Evolutionary conservation across 306 rosid species (phyloP), one percentile per base, ranked within the genome.

Genomic region (Quercus mongolica): DNA sequence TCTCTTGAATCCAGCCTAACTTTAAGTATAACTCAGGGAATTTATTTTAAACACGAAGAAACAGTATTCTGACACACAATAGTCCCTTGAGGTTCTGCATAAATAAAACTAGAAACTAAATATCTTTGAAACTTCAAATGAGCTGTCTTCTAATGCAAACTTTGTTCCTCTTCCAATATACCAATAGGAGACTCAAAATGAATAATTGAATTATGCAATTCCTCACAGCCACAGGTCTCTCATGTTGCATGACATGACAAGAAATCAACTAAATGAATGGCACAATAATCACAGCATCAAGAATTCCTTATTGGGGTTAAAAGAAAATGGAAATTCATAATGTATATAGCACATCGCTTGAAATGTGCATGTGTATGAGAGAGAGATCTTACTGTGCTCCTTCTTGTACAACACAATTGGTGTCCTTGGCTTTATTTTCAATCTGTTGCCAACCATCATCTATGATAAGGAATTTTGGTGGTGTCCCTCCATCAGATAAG

Each of bases 401-500:
- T 88, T 93, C 94, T 86, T 92, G 99, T 18, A 93, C 96, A 5
- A 80, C 88, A 77, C 83, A 79, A 69, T 79, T 82, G 18, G 74
- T 72, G 57, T 90, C 93, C 85, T 89, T 91, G 69, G 79, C 38
- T 81, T 89, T 91, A 71, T 71, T 85, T 81, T 96, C 99, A 82
- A 91, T 93, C 89, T 96, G 94, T 82, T 96, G 99, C 99, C 99
- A 96, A 28, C 99, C 99, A 85, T 96, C 99, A 70, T 96, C 99
- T 76, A 96, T 89, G 64, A 96, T 96, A 67, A 93, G 89, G 82
- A 96, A 93, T 79, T 90, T 81, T 11, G 99, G 91, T 26, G 99
- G 99, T 6, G 93, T 87, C 74, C 97, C 99, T 28, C 99, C 99
- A 46, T 74, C 83, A 11, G 95, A 85, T 67, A 95, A 83, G 87